Evolutionary conservation across 768 basidiomycete species (phyloP), one percentile per base, ranked within the genome.

Genomic region (Cystobasidium onofrii): DNA sequence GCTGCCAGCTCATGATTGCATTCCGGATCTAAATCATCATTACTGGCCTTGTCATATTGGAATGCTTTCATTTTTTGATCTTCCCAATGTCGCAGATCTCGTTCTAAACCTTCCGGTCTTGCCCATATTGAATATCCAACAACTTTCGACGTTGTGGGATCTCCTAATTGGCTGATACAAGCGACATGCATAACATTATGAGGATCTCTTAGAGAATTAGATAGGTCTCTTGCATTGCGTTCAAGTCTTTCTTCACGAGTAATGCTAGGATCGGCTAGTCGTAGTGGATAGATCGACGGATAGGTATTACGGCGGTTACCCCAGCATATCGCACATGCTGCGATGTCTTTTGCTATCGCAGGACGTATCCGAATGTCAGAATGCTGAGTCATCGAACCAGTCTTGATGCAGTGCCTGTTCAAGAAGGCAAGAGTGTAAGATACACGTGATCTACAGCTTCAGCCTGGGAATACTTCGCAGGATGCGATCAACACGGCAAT

Each of bases 281-380:
- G 43, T 1, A 50, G 27, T 18, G 65, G 43, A 52, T 67, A 67
- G 50, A 67, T 67, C 44, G 65, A 67, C 13, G 65, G 44, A 23
- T 67, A 67, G 7, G 65, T 67, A 31, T 67, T 46, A 1, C 46
- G 65, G 17, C 65, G 65, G 23, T 67, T 50, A 46, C 65, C 65
- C 31, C 46, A 67, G 50, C 65, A 67, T 9, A 52, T 36, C 25
- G 65, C 65, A 31, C 65, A 41, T 39, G 6, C 63, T 34, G 63
- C 33, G 27, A 64, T 12, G 36, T 64, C 63, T 46, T 64, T 25
- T 13, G 2, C 7, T 6, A 12, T 10, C 7, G 63, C 63, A 64
- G 27, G 31, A 3, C 63, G 31, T 64, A 64, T 64, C 57, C 57
- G 57, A 27, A 60, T 60, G 15, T 60, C 57, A 50, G 20, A 20